Evolutionary conservation across 139 green algal species (phyloP).

Genomic region (Desmodesmus armatus): DNA sequence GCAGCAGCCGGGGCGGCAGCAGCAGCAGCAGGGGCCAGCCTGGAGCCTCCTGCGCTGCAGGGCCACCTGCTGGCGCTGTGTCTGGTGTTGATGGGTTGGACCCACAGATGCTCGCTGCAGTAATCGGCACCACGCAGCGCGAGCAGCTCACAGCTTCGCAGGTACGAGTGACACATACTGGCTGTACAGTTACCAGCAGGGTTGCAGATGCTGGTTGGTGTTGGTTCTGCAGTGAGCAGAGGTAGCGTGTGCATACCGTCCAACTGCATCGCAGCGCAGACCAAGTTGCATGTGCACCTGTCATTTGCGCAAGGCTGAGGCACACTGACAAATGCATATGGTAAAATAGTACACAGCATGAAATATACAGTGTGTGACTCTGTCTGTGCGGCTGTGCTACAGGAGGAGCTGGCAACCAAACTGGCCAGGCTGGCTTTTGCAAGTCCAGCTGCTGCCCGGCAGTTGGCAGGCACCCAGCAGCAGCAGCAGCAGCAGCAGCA

Average conservation of each 20-base stretch:
- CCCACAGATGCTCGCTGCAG: conserved; percentile 7
- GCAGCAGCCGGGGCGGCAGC: background rate
- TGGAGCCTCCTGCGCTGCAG: background rate
- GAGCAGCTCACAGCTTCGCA: conserved; percentile 34
- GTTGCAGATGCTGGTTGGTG: too few relatives aligned
- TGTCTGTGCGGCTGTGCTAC: too few relatives aligned
- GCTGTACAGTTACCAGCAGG: too few relatives aligned
- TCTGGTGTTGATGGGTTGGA: background rate
- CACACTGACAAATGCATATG: too few relatives aligned
- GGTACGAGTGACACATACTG: too few relatives aligned
- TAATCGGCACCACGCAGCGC: conserved; percentile 11
- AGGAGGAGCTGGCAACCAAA: conserved; percentile 32
- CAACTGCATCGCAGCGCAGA: too few relatives aligned
- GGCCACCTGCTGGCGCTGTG: background rate
- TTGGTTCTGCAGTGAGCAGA: too few relatives aligned
- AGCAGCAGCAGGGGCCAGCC: background rate
- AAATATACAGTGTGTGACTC: too few relatives aligned
- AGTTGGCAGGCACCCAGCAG: background rate
- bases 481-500: background rate
- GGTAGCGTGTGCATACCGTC: too few relatives aligned
- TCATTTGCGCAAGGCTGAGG: too few relatives aligned
- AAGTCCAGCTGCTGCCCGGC: conserved; percentile 1
- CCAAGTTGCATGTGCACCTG: too few relatives aligned
- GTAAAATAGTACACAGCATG: too few relatives aligned
- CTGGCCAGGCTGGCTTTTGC: conserved; percentile 32